Conservation (phyloP, 2,329 filamentous ascomycete species). For the Colletotrichum salicis region DNA sequence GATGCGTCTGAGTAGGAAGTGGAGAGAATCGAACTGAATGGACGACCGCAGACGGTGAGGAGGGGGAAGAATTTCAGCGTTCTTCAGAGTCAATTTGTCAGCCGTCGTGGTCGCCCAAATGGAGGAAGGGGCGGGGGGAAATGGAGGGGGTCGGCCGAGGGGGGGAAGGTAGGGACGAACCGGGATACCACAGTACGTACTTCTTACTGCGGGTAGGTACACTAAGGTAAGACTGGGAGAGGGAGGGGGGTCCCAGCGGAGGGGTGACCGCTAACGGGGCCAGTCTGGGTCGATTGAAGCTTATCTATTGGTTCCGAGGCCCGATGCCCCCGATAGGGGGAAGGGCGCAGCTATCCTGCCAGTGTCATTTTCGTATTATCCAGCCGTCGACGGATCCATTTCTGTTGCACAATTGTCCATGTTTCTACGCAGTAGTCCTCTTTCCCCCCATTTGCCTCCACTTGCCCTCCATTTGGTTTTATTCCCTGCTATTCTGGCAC, state of each 20-base stretch:
- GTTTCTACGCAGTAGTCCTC: not conserved
- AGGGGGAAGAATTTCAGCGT: slow-evolving; percentile 37
- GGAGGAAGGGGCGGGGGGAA: not conserved
- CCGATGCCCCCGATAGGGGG: slow-evolving; percentile 4
- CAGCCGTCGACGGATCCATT: slow-evolving; percentile 11
- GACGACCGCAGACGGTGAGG: slow-evolving; percentile 31
- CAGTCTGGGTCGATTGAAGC: not conserved
- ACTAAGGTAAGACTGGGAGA: not conserved
- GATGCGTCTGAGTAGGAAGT: slow-evolving; percentile 25
- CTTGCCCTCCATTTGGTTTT: not conserved
- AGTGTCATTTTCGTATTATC: slow-evolving; percentile 28
- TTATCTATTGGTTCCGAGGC: slow-evolving; percentile 24
- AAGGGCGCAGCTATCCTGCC: not conserved
- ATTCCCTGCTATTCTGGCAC: no score
- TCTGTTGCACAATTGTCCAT: slow-evolving; percentile 1
- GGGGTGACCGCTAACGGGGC: not conserved
- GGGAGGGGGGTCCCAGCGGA: slow-evolving; percentile 1
- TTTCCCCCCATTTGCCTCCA: not conserved
- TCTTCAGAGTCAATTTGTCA: slow-evolving; percentile 36
- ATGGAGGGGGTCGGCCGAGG: slow-evolving; percentile 32
- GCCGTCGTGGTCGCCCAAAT: slow-evolving; percentile 23
- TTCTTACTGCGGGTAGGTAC: no score
- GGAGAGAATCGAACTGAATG: slow-evolving; percentile 33
- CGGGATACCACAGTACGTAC: no score
- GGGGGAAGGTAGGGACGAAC: not conserved